These are phyloP conservation scores for Carex pumila DNA, from an alignment of 176 grass and related monocot genomes.

Conservation along the genomic window DNA sequence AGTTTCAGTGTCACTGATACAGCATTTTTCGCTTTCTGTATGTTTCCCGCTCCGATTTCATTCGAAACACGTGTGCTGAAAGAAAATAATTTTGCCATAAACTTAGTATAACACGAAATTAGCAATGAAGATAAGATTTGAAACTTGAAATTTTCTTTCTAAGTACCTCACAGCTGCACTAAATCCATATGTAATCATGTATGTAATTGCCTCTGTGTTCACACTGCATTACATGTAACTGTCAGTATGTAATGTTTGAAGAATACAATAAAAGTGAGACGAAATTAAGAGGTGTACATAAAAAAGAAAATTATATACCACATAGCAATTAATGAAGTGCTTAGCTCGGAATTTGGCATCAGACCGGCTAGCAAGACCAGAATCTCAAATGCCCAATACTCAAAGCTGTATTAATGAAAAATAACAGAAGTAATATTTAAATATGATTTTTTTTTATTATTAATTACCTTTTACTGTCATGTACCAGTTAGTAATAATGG, in stretches of 20 bases:
- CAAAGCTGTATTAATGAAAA: constrained; percentile 39
- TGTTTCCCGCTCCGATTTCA: constrained; percentile 67
- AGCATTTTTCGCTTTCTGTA: constrained; percentile 54
- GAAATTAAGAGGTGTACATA: neutral
- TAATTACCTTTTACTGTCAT: neutral
- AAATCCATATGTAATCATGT: constrained; percentile 86
- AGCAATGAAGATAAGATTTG: neutral
- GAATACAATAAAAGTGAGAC: neutral
- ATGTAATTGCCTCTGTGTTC: constrained; percentile 71
- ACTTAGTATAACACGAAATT: neutral
- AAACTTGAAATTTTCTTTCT: neutral
- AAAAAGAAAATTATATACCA: constrained; percentile 37
- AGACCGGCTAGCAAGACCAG: constrained; percentile 72
- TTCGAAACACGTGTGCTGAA: constrained; percentile 83
- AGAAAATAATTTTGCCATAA: neutral
- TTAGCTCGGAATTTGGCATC: constrained; percentile 67
- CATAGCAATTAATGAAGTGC: constrained; percentile 85
- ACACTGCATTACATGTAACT: constrained; percentile 17
- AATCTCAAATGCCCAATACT: constrained; percentile 88
- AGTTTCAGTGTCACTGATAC: constrained; percentile 64
- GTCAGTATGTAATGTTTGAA: neutral
- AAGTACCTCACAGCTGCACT: constrained; percentile 69
- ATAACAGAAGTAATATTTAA: neutral
- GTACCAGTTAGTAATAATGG: too few species aligned
- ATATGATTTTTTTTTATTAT: neutral